phyloP scores from a whole-genome alignment of 2,329 filamentous ascomycete genomes.

The Pseudogymnoascus sp. region DNA sequence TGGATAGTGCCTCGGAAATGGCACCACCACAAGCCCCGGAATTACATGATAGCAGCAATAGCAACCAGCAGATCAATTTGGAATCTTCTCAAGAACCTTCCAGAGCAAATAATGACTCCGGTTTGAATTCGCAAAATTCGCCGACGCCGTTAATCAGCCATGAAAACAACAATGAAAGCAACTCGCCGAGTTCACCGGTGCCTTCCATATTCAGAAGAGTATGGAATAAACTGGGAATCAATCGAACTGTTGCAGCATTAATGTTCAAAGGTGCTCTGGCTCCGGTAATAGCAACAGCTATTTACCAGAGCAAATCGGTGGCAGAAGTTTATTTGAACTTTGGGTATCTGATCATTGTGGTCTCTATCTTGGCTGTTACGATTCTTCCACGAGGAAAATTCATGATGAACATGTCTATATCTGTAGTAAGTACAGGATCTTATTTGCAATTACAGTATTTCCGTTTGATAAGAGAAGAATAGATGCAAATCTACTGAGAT shows the following conservation, averaged over 20 bases:
- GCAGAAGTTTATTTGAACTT: conserved; percentile 19
- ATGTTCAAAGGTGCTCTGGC: conserved; percentile 19
- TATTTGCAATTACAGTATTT: conserved; percentile 47
- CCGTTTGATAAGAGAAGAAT: conserved; percentile 19
- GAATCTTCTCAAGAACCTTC: not conserved
- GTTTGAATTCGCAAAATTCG: not conserved
- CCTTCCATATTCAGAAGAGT: conserved; percentile 11
- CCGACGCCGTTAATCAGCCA: not conserved
- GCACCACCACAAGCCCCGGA: not conserved
- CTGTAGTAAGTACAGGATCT: conserved; percentile 28
- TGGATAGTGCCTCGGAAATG: not conserved
- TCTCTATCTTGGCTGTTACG: conserved; percentile 54
- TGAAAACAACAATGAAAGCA: not conserved
- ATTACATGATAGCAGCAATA: not conserved
- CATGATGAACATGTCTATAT: conserved; percentile 44
- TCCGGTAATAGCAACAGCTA: conserved; percentile 16
- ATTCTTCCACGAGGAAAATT: conserved; percentile 66
- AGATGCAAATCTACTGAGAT: not conserved
- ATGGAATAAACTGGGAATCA: conserved; percentile 16
- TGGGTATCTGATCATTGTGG: conserved; percentile 51
- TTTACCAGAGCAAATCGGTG: conserved; percentile 16
- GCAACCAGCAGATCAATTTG: not conserved
- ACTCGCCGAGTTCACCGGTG: not conserved
- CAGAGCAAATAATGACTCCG: not conserved
- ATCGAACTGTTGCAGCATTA: conserved; percentile 15